A percentile compares a stretch with the other conserved stretches of the same genome.
Evolutionary conservation across 176 grass and related monocot genomes (phyloP).

Genomic region (sorghum (Sorghum bicolor)): Sorghum_bicolor_NCBIv3 NC_012878.2:42788501-42789000

Average conservation of each 20-base stretch:
- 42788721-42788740: constrained; percentile 67
- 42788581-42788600: constrained; percentile 56
- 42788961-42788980: constrained; percentile 77
- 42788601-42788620: constrained; percentile 69
- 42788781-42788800: constrained; percentile 59
- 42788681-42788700: constrained; percentile 68
- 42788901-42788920: constrained; percentile 70
- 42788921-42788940: constrained; percentile 69
- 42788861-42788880: constrained; percentile 64
- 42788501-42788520: constrained; percentile 70
- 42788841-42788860: constrained; percentile 85
- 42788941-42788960: constrained; percentile 94
- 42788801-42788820: constrained; percentile 78
- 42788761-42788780: constrained; percentile 61
- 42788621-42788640: constrained; percentile 63
- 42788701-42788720: constrained; percentile 61
- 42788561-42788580: constrained; percentile 84
- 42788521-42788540: constrained; percentile 74
- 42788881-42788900: constrained; percentile 86
- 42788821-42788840: constrained; percentile 68
- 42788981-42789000: constrained; percentile 70
- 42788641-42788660: constrained; percentile 65
- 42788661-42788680: constrained; percentile 70
- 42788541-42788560: constrained; percentile 48
- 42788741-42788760: constrained; percentile 59